A percentile compares a stretch with the other conserved stretches of the same genome.
These are phyloP conservation scores for Trametes versicolor DNA, from an alignment of 1,284 basidiomycete genomes.

Conservation along the genomic window DNA sequence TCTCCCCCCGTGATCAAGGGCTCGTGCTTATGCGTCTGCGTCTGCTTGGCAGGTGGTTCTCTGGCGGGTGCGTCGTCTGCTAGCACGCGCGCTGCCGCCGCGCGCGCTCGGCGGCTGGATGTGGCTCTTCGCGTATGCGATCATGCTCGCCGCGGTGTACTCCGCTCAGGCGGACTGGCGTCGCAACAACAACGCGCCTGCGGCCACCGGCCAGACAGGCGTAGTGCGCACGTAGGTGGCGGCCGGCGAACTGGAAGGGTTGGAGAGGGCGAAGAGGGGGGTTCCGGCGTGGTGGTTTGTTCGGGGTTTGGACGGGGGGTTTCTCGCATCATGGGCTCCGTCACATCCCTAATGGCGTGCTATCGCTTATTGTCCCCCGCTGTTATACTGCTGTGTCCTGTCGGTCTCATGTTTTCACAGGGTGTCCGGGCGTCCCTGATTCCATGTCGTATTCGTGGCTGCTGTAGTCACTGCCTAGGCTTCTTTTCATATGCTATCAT, in stretches of 20 bases:
- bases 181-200: background rate
- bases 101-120: constrained; percentile 25
- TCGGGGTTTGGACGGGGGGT: background rate
- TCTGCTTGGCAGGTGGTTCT: constrained; percentile 56
- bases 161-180: constrained; percentile 29
- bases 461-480: too few relatives aligned
- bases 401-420: background rate
- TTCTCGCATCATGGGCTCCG: background rate
- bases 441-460: too few relatives aligned
- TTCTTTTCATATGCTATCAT: too few relatives aligned
- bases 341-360: background rate
- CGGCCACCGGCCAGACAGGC: background rate
- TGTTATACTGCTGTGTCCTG: background rate
- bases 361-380: background rate
- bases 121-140: constrained; percentile 32
- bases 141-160: constrained; percentile 34
- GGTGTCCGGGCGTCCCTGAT: background rate
- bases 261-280: background rate
- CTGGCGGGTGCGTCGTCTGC: constrained; percentile 54
- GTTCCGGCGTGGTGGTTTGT: background rate
- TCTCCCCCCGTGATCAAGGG: constrained; percentile 34
- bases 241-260: background rate
- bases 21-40: constrained; percentile 45
- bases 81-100: constrained; percentile 36
- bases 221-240: background rate